phyloP scores from a whole-genome alignment of 306 rosid species.

The Adenanthera pavonina region DNA sequence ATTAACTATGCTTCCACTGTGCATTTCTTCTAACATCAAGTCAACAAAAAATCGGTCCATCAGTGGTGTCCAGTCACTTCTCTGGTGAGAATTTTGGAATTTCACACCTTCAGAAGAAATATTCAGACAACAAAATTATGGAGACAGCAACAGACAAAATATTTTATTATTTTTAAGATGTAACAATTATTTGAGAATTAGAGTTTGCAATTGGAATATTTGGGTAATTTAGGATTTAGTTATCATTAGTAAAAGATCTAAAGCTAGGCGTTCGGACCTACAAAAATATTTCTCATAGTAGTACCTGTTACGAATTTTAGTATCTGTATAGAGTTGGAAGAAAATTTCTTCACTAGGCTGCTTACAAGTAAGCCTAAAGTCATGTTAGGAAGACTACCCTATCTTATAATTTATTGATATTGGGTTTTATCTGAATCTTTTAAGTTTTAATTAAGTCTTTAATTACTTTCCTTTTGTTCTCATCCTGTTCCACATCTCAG shows the following conservation, averaged over 20 bases:
- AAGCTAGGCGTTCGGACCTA: neutral
- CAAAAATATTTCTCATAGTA: neutral
- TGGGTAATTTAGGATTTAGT: neutral
- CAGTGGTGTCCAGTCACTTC: slow-evolving; percentile 56
- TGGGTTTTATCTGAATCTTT: too few species aligned
- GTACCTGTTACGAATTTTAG: neutral
- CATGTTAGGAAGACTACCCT: neutral
- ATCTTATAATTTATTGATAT: too few species aligned
- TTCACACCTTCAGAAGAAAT: slow-evolving; percentile 44
- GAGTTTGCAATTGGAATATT: neutral
- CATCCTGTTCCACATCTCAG: neutral
- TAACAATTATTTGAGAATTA: neutral
- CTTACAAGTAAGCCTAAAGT: too few species aligned
- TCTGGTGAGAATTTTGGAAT: slow-evolving; percentile 38
- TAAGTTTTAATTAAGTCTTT: too few species aligned
- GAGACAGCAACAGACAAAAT: neutral
- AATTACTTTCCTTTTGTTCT: neutral
- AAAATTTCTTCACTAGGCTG: neutral
- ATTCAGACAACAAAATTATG: neutral
- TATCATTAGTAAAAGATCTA: neutral
- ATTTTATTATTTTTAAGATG: neutral
- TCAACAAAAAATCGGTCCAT: slow-evolving; percentile 64
- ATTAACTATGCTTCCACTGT: slow-evolving; percentile 50
- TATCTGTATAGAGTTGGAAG: neutral
- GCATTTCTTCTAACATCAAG: slow-evolving; percentile 62